These are phyloP conservation scores for Boletus bicolor DNA, from an alignment of 768 basidiomycete genomes.

Conservation along the genomic window DNA sequence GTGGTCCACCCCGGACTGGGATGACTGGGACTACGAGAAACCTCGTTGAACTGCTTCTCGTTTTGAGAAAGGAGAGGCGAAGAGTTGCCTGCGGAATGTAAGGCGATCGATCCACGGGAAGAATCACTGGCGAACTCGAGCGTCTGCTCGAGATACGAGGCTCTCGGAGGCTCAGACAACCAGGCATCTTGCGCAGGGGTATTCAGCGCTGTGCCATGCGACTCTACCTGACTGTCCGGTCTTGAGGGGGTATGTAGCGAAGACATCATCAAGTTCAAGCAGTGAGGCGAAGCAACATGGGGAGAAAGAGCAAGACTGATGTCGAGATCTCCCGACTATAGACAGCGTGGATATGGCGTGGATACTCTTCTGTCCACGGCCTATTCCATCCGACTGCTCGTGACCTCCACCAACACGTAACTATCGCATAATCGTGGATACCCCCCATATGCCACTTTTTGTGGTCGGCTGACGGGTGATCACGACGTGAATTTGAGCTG, in stretches of 20 bases:
- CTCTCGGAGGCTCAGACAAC: conserved; percentile 20
- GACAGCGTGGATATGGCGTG: background rate
- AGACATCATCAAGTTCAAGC: background rate
- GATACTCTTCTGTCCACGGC: background rate
- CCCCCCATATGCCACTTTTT: background rate
- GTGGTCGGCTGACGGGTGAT: background rate
- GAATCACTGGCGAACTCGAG: conserved; percentile 16
- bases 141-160: conserved; percentile 25
- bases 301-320: background rate
- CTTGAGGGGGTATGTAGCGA: conserved; percentile 15
- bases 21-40: background rate
- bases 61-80: conserved; percentile 23
- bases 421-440: background rate
- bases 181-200: conserved; percentile 7
- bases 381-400: background rate
- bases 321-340: background rate
- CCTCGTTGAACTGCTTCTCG: conserved; percentile 17
- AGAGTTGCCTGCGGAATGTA: conserved; percentile 20
- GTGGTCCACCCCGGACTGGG: background rate
- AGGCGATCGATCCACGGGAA: conserved; percentile 21
- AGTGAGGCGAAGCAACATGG: background rate
- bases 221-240: conserved; percentile 19
- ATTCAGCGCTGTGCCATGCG: conserved; percentile 6
- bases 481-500: background rate
- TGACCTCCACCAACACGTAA: conserved; percentile 8